Base-by-base conservation (phyloP, 352 stramenopile species). In the Phytophthora kernoviae region DNA sequence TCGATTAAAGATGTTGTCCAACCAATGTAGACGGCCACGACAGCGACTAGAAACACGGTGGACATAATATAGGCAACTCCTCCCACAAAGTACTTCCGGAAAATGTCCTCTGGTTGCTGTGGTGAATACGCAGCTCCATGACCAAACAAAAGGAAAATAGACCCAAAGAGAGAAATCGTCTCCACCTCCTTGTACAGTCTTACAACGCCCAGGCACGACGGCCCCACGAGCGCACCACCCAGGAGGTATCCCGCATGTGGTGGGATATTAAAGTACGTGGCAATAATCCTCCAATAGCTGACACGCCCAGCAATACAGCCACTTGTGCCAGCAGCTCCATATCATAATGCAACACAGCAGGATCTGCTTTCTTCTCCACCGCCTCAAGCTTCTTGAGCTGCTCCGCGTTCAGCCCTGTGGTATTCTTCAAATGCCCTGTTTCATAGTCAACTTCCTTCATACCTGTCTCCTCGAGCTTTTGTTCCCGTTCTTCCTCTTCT, bases 111-210 rank as follows among this genome's bases (percentile, higher is more conserved):
- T 0, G 84, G 74, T 14, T 80, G 62, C 51, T 91, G 82, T 0
- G 83, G 77, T 9, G 80, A 80, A 54, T 94, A 96, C 8, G 70
- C 75, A 0, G 87, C 84, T 26, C 87, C 87, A 55, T 96, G 87
- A n/a, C 87, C 87, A 63, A 98, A 98, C 2, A 98, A 69, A 37
- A 98, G 63, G 56, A 98, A 98, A 27, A 98, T 89, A 2, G 88
- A 96, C 12, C 93, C 93, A 59, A 98, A 98, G 22, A 98, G 86
- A 30, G 90, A 96, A 51, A 98, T 87, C 0, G 92, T 98, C 61
- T 97, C 88, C 15, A 98, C 93, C 58, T 97, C 86, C 49, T 94
- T 93, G 63, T 96, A 95, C 24, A 96, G 72, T 32, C 81, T 74
- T 21, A 97, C 89, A 15, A 96, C 53, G 4, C 82, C 86, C 12